Conservation (phyloP, 768 basidiomycete genomes). For the Rhizopogon sp. region DNA sequence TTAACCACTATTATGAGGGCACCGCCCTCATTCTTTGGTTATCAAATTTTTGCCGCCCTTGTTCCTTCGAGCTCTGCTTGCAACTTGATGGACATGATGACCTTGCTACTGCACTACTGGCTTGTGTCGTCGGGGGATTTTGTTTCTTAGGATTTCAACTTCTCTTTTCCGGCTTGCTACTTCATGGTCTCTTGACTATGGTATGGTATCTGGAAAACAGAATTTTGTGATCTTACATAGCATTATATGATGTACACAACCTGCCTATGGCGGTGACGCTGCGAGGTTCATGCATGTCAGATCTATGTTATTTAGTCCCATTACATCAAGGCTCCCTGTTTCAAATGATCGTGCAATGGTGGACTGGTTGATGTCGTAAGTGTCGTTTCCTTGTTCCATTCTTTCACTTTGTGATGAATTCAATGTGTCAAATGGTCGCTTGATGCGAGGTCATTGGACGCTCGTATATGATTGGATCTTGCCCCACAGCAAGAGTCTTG, state of each 20-base stretch:
- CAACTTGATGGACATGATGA: constrained; percentile 27
- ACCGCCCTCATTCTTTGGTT: constrained; percentile 44
- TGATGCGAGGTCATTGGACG: constrained; percentile 24
- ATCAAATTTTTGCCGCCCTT: constrained; percentile 52
- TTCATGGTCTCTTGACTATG: no score
- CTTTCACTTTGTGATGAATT: background rate
- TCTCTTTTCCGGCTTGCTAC: no score
- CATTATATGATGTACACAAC: no score
- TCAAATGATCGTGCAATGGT: no score
- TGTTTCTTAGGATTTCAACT: no score
- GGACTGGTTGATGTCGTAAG: background rate
- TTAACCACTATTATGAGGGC: constrained; percentile 55
- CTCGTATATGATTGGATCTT: constrained; percentile 22
- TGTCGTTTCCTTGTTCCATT: background rate
- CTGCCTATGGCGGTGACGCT: no score
- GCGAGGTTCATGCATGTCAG: no score
- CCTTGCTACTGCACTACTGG: constrained; percentile 30
- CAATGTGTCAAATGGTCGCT: background rate
- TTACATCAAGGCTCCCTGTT: no score
- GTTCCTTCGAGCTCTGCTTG: constrained; percentile 31
- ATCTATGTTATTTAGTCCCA: no score
- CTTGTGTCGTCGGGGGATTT: constrained; percentile 33
- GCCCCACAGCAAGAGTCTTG: constrained; percentile 10
- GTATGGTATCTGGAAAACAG: no score
- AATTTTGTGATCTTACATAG: no score